phyloP scores from a whole-genome alignment of 1,139 yeast species.

The Yamadazyma diospyri region DNA sequence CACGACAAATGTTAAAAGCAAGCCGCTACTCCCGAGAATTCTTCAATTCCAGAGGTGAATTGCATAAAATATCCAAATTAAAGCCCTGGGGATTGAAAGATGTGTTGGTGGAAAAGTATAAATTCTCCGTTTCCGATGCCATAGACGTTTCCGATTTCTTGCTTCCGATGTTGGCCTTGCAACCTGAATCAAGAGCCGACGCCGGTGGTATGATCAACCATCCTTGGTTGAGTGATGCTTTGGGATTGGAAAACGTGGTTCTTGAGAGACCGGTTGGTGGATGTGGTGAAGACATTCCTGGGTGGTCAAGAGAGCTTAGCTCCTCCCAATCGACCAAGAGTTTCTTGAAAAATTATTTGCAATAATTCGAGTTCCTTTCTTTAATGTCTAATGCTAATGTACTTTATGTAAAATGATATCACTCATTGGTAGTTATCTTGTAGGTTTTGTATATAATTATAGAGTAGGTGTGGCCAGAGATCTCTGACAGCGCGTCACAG shows the following conservation, averaged over 20 bases:
- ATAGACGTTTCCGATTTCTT: conserved; percentile 59
- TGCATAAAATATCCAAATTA: conserved; percentile 54
- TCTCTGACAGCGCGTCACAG: too few species aligned
- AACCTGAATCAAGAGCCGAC: conserved; percentile 70
- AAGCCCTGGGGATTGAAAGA: conserved; percentile 50
- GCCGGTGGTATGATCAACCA: conserved; percentile 81
- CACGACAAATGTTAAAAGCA: conserved; percentile 42
- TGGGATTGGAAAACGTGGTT: conserved; percentile 54
- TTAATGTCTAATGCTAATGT: conserved; percentile 2
- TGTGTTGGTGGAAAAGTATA: conserved; percentile 55
- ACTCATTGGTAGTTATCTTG: not conserved
- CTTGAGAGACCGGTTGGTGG: conserved; percentile 60
- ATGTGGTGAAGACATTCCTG: conserved; percentile 70
- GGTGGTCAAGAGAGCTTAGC: conserved; percentile 53
- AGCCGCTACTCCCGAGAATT: conserved; percentile 42
- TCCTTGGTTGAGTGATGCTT: conserved; percentile 69
- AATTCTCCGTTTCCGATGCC: conserved; percentile 53
- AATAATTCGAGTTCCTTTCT: not conserved
- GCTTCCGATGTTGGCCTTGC: conserved; percentile 66
- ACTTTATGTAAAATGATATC: not conserved
- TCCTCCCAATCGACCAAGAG: conserved; percentile 4
- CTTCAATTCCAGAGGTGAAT: conserved; percentile 48
- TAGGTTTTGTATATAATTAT: conserved; percentile 2
- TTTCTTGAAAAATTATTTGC: conserved; percentile 1
- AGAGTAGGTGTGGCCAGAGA: too few species aligned